Conservation (phyloP, 176 grass and related monocot genomes). For the Eragrostis curvula region DNA sequence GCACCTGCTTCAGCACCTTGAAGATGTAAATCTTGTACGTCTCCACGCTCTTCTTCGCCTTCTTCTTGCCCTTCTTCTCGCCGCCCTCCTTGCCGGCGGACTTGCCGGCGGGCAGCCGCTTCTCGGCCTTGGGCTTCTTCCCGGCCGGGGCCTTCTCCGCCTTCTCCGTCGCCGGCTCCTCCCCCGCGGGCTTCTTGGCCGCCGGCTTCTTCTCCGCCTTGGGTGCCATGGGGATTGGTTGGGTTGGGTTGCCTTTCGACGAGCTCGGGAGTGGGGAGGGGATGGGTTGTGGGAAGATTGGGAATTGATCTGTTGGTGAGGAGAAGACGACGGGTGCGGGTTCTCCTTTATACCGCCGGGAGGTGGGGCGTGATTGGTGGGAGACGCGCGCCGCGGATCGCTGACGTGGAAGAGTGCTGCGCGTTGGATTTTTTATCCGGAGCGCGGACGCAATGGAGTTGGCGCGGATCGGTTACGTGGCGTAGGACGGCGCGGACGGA, state of each 20-base stretch:
- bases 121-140: slow-evolving; percentile 51
- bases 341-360: not conserved
- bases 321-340: rapidly evolving
- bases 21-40: slow-evolving; percentile 98
- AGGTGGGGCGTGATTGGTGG: slow-evolving; percentile 6
- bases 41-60: slow-evolving; percentile 52
- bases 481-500: not conserved
- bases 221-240: slow-evolving; percentile 22
- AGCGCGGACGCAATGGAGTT: not conserved
- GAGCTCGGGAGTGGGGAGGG: not conserved
- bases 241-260: not conserved
- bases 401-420: not conserved
- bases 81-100: slow-evolving; percentile 26
- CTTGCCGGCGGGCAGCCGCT: slow-evolving; percentile 37
- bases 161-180: slow-evolving; percentile 37
- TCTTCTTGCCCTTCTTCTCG: slow-evolving; percentile 32
- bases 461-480: slow-evolving; percentile 25
- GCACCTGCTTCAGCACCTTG: slow-evolving; percentile 94
- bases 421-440: no score
- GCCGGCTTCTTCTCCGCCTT: slow-evolving; percentile 57
- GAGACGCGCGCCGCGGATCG: not conserved
- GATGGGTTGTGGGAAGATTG: not conserved
- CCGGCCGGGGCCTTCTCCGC: slow-evolving; percentile 38
- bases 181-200: slow-evolving; percentile 41
- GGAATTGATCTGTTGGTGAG: no score